Base-by-base conservation (phyloP, 805 yeast species). In the Barnettozyma pratensis region DNA sequence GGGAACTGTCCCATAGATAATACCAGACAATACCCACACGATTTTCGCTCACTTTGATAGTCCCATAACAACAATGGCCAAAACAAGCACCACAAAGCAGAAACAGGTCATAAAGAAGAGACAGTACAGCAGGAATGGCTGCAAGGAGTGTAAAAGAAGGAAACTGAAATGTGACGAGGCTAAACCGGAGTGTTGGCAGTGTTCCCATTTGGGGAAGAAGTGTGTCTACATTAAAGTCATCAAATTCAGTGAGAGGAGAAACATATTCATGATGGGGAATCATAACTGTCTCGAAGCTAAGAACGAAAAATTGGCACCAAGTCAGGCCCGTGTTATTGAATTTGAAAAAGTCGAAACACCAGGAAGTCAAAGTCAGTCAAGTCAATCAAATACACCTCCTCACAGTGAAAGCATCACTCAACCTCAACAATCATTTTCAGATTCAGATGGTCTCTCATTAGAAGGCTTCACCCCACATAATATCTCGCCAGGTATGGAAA, bases 61-160 rank as follows among this genome's bases (percentile, higher is more conserved):
- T 3, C 19, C 19, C 19, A 19, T 19, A 19, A 19, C 19, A 19
- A 19, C 19, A 19, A 19, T 19, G 19, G 19, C 19, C 19, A 19
- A 19, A 19, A 19, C 19, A 19, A 19, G 19, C 19, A 19, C 19
- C 3, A 19, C 19, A 19, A 19, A 19, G 19, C 19, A 19, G 19
- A 19, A 19, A 19, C 19, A 19, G 19, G 19, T 3, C 19, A 19
- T 19, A 19, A 70, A 70, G 58, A 72, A 69, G 58, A 56, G 77
- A 44, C 61, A 66, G 45, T 73, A 74, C 53, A 70, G 75, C 29
- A 60, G 76, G 43, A 67, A 71, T 48, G 79, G 79, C 6, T 74
- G 79, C 49, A 55, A 58, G 38, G 75, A 72, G 52, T 74, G 79
- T 57, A 74, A 73, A 56, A 53, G 72, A 40, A 59, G 77, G 37